Evolutionary conservation across 2,329 filamentous ascomycete species (phyloP), one percentile per base, ranked within the genome.

Genomic region (Colletotrichum nymphaeae): DNA sequence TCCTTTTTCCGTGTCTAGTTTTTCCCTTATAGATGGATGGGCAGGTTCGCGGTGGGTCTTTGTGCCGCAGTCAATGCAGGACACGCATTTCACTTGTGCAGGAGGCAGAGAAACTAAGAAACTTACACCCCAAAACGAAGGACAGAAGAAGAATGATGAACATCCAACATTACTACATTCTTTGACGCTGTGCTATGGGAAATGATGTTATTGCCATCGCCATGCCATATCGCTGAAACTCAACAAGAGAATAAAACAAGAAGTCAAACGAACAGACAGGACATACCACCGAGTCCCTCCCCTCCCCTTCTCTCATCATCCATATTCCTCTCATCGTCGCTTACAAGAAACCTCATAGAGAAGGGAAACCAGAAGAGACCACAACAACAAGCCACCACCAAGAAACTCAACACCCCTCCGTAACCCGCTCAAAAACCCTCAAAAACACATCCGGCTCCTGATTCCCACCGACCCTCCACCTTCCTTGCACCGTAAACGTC

Each of bases 401-500:
- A 7, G 14, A 42, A 14, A 14, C 37, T 67, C 42, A 72, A 7
- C 53, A 75, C 64, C 76, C 74, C 3, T 52, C 72, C 52, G 76
- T 69, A 22, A 93, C 85, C 78, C 88, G 85, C 75, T 92, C 88
- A 82, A 96, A 95, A 49, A 93, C 81, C 74, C 89, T 86, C 77
- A 92, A 83, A 80, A 95, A 94, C 0, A 91, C 87, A 57, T 86
- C 86, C 3, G 89, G 85, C 72, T 92, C 89, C 84, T 95, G 93
- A 68, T 92, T 93, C 1, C 94, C 94, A 9, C 92, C 91, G 22
- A 96, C 86, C 75, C 91, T 88, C 81, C 90, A 95, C 78, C 85
- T 85, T 1, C 87, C 90, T 78, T 95, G 92, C 63, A 96, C 87
- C 2, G 91, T 91, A 78, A 94, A 94, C 76, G 93, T 91, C 19